Conservation (phyloP, 257 asterid species). For the Linaria vulgaris region DNA sequence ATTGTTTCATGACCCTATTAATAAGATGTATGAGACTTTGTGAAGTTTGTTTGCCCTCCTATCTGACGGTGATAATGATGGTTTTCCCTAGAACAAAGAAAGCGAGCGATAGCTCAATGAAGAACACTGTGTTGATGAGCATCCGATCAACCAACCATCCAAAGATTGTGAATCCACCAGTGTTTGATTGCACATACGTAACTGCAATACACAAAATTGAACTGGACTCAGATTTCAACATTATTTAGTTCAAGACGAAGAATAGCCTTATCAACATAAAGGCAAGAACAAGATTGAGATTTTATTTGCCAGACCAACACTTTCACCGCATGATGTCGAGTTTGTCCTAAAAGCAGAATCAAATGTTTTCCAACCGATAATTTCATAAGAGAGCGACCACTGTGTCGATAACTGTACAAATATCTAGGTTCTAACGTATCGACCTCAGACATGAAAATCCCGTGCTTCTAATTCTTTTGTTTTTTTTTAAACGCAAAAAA, state of each 20-base stretch:
- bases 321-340: too few relatives aligned
- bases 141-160: constrained; percentile 82
- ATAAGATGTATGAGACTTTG: too few relatives aligned
- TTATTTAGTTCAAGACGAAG: not conserved
- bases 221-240: not conserved
- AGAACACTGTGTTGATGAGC: constrained; percentile 75
- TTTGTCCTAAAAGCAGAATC: too few relatives aligned
- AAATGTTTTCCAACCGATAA: too few relatives aligned
- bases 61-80: constrained; percentile 49
- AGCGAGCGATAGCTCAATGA: constrained; percentile 72
- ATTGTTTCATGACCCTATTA: too few relatives aligned
- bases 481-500: too few relatives aligned
- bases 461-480: too few relatives aligned
- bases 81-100: constrained; percentile 90
- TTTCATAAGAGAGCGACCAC: not conserved
- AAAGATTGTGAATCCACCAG: constrained; percentile 78
- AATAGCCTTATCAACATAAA: too few relatives aligned
- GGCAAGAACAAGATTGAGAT: too few relatives aligned
- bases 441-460: not conserved
- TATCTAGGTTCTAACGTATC: not conserved
- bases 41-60: constrained; percentile 14
- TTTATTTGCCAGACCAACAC: too few relatives aligned
- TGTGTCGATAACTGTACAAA: not conserved
- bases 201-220: constrained; percentile 46
- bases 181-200: constrained; percentile 72